phyloP scores from a whole-genome alignment of 352 stramenopile genomes.

The Globisporangium barbulae region DNA sequence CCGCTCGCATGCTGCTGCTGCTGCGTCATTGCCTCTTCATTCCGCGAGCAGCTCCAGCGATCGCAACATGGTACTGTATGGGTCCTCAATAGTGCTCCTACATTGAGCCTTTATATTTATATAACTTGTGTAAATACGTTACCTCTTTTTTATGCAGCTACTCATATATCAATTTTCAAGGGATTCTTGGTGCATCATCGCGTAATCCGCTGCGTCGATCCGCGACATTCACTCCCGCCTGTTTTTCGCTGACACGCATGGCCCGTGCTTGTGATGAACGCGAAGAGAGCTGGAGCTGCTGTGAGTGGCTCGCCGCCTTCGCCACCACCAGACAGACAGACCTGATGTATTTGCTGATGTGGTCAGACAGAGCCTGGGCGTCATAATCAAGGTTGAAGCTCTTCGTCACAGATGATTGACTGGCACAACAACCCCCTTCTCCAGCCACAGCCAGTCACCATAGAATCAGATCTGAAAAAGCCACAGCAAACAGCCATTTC shows the following conservation, averaged over 20 bases:
- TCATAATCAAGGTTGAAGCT: conserved; percentile 19
- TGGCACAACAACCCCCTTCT: background rate
- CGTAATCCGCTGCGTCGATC: background rate
- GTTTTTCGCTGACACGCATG: conserved; percentile 6
- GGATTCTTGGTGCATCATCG: conserved; percentile 6
- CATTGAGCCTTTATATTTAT: background rate
- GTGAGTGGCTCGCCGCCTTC: background rate
- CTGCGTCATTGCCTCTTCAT: background rate
- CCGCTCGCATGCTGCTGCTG: conserved; percentile 17
- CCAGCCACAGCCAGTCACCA: background rate
- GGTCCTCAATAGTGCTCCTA: background rate
- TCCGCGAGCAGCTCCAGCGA: background rate
- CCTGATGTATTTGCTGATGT: conserved; percentile 5
- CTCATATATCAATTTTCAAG: background rate
- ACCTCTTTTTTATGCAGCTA: background rate
- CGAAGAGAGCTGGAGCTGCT: conserved; percentile 4
- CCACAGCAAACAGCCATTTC: background rate
- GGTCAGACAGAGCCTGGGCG: conserved; percentile 7
- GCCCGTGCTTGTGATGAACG: conserved; percentile 3
- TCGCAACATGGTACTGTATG: background rate
- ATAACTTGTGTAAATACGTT: background rate
- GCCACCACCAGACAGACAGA: background rate
- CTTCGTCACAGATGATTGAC: background rate
- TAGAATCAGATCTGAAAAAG: background rate
- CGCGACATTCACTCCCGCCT: conserved; percentile 9